Conservation (phyloP, 2,329 filamentous ascomycete genomes). For the Monosporascus cannonballus region DNA sequence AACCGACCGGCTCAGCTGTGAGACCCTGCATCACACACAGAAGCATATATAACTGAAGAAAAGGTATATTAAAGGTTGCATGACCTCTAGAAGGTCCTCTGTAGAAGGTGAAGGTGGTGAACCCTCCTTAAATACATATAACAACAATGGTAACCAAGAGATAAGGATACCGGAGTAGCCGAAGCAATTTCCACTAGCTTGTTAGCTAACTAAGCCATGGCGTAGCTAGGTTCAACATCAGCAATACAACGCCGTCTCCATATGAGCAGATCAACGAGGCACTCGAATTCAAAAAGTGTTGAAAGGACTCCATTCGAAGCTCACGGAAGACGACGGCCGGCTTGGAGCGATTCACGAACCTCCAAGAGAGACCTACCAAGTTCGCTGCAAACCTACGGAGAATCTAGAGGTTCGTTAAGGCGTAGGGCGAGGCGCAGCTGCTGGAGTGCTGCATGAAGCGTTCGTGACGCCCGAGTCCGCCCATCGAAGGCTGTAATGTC, state of each 20-base stretch:
- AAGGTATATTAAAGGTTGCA: too few relatives aligned
- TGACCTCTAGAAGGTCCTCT: too few relatives aligned
- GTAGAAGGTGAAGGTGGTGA: too few relatives aligned
- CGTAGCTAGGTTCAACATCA: too few relatives aligned
- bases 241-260: slow-evolving; percentile 8
- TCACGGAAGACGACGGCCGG: slow-evolving; percentile 29
- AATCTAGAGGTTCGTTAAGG: slow-evolving; percentile 27
- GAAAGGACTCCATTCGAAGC: slow-evolving; percentile 11
- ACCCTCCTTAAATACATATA: too few relatives aligned
- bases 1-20: slow-evolving; percentile 8
- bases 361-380: slow-evolving; percentile 25
- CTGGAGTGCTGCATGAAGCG: slow-evolving; percentile 24
- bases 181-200: too few relatives aligned
- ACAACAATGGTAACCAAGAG: too few relatives aligned
- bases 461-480: slow-evolving; percentile 26
- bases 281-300: slow-evolving; percentile 6
- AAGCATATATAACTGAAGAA: too few relatives aligned
- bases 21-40: too few relatives aligned
- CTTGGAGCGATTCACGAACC: slow-evolving; percentile 24
- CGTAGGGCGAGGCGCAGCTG: slow-evolving; percentile 23
- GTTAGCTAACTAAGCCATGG: too few relatives aligned
- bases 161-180: too few relatives aligned
- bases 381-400: slow-evolving; percentile 31
- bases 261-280: slow-evolving; percentile 4
- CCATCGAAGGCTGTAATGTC: slow-evolving; percentile 32